Evolutionary conservation across 2,329 filamentous ascomycete genomes (phyloP).

Genomic region (Dryadomyces quercus-mongolicae): DNA sequence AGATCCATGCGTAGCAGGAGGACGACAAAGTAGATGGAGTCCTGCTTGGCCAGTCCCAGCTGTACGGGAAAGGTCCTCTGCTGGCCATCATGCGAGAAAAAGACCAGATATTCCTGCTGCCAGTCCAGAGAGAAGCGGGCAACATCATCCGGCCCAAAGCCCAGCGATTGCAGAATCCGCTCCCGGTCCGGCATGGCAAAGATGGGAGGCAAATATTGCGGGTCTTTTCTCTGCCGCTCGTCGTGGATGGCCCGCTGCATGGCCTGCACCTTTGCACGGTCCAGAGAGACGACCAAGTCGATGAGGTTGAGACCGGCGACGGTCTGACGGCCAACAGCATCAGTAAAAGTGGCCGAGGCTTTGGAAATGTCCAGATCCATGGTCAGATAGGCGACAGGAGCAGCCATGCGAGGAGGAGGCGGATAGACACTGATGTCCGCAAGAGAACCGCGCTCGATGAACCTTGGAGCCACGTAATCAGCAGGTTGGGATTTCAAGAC

Average conservation of each 20-base stretch:
- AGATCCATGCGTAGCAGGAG: slow-evolving; percentile 28
- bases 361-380: slow-evolving; percentile 46
- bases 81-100: slow-evolving; percentile 39
- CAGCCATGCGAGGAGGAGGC: slow-evolving; percentile 27
- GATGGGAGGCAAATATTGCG: slow-evolving; percentile 54
- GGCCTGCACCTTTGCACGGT: slow-evolving; percentile 38
- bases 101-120: slow-evolving; percentile 42
- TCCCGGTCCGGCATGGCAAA: slow-evolving; percentile 41
- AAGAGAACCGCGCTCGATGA: slow-evolving; percentile 35
- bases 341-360: slow-evolving; percentile 41
- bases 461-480: slow-evolving; percentile 35
- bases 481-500: slow-evolving; percentile 42
- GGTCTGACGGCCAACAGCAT: slow-evolving; percentile 37
- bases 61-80: slow-evolving; percentile 36
- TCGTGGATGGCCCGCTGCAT: slow-evolving; percentile 42
- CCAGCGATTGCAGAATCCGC: slow-evolving; percentile 40
- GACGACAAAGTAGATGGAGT: slow-evolving; percentile 51
- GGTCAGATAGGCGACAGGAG: slow-evolving; percentile 46
- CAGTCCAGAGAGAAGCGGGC: slow-evolving; percentile 38
- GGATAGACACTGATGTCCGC: slow-evolving; percentile 38
- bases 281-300: slow-evolving; percentile 39
- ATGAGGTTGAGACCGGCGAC: slow-evolving; percentile 37
- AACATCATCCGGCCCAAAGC: slow-evolving; percentile 41
- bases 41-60: slow-evolving; percentile 45
- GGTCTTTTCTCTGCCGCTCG: slow-evolving; percentile 45